These are phyloP conservation scores for Fusarium globosum DNA, from an alignment of 2,329 filamentous ascomycete species.

Conservation along the genomic window DNA sequence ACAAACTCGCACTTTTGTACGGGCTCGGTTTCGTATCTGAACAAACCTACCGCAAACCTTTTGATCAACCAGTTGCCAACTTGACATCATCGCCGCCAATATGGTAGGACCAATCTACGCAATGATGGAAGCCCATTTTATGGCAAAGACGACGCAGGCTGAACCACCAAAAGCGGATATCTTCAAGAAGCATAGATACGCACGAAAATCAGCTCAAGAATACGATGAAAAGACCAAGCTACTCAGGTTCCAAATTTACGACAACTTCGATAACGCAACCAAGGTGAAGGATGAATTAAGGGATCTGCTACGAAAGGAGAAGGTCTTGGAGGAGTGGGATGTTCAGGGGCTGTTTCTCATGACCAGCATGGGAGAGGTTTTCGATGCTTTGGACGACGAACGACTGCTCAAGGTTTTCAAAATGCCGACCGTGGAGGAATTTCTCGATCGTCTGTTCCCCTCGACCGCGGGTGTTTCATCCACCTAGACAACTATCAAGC, in stretches of 20 bases:
- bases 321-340: background rate
- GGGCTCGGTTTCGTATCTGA: too few relatives aligned
- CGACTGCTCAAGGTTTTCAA: background rate
- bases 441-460: background rate
- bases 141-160: accelerated
- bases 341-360: background rate
- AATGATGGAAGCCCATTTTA: background rate
- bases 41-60: too few relatives aligned
- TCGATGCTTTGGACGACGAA: background rate
- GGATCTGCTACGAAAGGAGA: background rate
- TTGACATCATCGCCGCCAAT: accelerated
- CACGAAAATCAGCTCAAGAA: background rate
- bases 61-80: accelerated
- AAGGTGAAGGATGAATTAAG: background rate
- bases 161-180: background rate
- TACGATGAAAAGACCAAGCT: accelerated
- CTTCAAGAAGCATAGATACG: accelerated
- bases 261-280: background rate
- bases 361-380: background rate
- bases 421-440: accelerated
- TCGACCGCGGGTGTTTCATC: accelerated
- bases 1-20: too few relatives aligned
- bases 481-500: accelerated
- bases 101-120: background rate
- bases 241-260: background rate